Base-by-base conservation (phyloP, 2,329 filamentous ascomycete species). In the Apiospora rasikravindrae region DNA sequence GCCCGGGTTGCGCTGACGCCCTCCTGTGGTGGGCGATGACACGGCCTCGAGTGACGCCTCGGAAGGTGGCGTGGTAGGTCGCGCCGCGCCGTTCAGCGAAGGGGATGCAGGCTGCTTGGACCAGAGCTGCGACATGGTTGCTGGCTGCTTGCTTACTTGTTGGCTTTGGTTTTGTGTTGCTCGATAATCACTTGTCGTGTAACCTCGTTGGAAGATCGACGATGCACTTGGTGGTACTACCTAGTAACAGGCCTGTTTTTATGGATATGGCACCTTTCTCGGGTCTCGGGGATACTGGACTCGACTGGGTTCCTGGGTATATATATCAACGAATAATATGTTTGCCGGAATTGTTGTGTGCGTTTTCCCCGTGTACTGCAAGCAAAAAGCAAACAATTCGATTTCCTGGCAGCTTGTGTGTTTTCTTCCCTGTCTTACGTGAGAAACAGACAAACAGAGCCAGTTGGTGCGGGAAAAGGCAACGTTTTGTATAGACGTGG, bases 1-100 rank as follows among this genome's bases (percentile, higher is more conserved):
- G 67, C 84, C 86, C 4, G 86, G 81, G 74, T 86, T 82, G 74
- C 77, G 81, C 73, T 79, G 80, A 13, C 76, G 75, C 53, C 75
- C 70, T 64, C 78, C 75, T 44, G 71, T 68, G 53, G 49, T 45
- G 33, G 69, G 69, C 45, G 68, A 70, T 8, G 49, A 49, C 26
- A 51, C 53, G 2, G 14, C 22, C 19, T 64, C 57, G 33, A 64
- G 57, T 61, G 71, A 26, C 44, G 44, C 44, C 24, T 69, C 67
- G 67, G 47, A 42, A 22, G 44, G 67, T 19, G 67, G 67, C 2
- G 67, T 45, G 33, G 57, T 40, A 33, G 57, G 57, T 14, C 33
- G 33, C 19, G 57, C 33, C 16, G n/a, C 45, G 47, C 51, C 69
- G 24, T 53, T 53, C 33, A 11, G 22, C 19, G 69, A 26, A 2